These are phyloP conservation scores for Candida montana DNA, from an alignment of 805 yeast species.

Conservation along the genomic window DNA sequence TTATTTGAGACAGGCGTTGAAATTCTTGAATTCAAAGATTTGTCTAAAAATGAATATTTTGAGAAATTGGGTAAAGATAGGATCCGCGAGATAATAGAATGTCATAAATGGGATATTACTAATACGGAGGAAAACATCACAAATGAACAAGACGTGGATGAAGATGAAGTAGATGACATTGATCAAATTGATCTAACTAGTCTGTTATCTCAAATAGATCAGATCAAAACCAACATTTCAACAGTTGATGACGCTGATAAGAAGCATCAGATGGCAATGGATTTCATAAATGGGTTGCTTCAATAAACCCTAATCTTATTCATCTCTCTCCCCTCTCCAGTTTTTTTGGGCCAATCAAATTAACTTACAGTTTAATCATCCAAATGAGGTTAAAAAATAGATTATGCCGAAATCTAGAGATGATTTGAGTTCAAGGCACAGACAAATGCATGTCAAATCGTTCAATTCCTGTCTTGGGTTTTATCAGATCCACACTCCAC, in stretches of 20 bases:
- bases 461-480: no score
- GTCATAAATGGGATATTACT: slow-evolving; percentile 40
- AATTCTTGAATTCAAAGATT: slow-evolving; percentile 29
- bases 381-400: background rate
- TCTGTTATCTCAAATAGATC: slow-evolving; percentile 8
- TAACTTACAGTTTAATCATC: background rate
- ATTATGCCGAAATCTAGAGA: no score
- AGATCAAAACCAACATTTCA: slow-evolving; percentile 9
- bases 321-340: no score
- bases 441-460: no score
- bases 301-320: no score
- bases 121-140: background rate
- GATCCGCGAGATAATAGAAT: slow-evolving; percentile 40
- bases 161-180: background rate
- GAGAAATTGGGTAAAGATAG: slow-evolving; percentile 41
- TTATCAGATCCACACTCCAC: no score
- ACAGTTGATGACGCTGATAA: slow-evolving; percentile 3
- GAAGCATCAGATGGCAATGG: slow-evolving; percentile 10
- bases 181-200: slow-evolving; percentile 9
- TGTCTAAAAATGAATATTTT: slow-evolving; percentile 36
- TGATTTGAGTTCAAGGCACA: no score
- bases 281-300: slow-evolving; percentile 6
- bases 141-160: background rate
- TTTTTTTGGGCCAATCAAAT: no score
- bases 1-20: slow-evolving; percentile 34